Evolutionary conservation across 225 moss, liverwort and hornwort species (phyloP).

Genomic region (Pseudisothecium myosuroides): DNA sequence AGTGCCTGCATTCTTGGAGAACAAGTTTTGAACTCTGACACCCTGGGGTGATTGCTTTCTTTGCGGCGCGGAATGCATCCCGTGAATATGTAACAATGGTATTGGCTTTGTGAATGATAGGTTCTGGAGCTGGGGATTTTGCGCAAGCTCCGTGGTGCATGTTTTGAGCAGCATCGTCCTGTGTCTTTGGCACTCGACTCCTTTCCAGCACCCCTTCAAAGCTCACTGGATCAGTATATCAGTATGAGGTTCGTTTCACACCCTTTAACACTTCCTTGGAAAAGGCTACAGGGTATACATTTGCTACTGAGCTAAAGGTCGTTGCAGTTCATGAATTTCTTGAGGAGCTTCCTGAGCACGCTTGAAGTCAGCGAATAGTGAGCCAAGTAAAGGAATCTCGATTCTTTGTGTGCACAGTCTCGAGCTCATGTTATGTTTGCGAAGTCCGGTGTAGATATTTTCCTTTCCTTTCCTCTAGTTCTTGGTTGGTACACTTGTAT

Average conservation of each 20-base stretch:
- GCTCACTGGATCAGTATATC: slow-evolving; percentile 65
- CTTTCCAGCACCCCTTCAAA: slow-evolving; percentile 58
- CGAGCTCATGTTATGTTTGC: background rate
- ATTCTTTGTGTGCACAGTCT: background rate
- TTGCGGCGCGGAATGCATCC: background rate
- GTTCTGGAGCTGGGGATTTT: slow-evolving; percentile 86
- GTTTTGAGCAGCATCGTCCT: slow-evolving; percentile 64
- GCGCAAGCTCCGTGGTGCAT: slow-evolving; percentile 54
- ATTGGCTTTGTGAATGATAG: slow-evolving; percentile 52
- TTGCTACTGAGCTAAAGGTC: background rate
- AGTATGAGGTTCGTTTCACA: slow-evolving; percentile 40
- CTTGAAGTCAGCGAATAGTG: background rate
- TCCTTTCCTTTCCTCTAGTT: background rate
- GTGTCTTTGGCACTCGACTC: slow-evolving; percentile 69
- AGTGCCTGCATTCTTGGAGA: background rate
- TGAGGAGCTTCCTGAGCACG: background rate
- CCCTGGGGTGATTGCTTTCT: background rate
- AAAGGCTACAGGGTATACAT: background rate
- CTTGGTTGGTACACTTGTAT: background rate
- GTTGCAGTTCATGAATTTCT: background rate
- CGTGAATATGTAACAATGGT: background rate
- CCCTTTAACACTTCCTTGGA: background rate
- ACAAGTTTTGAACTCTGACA: background rate
- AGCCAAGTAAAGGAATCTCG: background rate
- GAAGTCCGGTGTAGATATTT: background rate